phyloP scores from a whole-genome alignment of 2,329 filamentous ascomycete species.

The Sporothrix phasma region DNA sequence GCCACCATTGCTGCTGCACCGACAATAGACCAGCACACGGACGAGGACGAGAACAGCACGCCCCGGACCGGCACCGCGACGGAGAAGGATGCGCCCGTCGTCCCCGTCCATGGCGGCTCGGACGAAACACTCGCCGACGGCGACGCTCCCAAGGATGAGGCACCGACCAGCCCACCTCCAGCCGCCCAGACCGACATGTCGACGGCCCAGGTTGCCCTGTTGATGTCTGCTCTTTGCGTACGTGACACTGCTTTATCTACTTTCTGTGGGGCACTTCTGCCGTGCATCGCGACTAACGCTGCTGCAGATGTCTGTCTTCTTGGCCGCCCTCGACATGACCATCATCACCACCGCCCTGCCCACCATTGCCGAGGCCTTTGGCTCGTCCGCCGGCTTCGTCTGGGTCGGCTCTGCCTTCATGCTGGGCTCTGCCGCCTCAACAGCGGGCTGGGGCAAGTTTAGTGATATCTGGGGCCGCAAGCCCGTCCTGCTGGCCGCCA shows the following conservation, averaged over 20 bases:
- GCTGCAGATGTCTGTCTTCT: conserved; percentile 31
- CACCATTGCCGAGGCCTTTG: conserved; percentile 52
- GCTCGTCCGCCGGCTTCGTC: conserved; percentile 59
- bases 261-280: not conserved
- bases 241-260: not conserved
- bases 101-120: not conserved
- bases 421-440: conserved; percentile 56
- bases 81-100: not conserved
- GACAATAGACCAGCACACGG: not conserved
- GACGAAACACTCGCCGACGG: not conserved
- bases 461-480: conserved; percentile 51
- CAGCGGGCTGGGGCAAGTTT: conserved; percentile 60
- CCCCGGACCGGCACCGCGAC: not conserved
- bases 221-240: conserved; percentile 17
- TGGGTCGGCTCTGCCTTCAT: conserved; percentile 72
- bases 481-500: conserved; percentile 41
- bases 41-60: conserved; percentile 4
- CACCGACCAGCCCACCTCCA: not conserved
- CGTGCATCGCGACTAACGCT: not conserved
- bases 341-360: conserved; percentile 59
- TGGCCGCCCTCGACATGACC: conserved; percentile 47
- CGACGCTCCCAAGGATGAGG: not conserved
- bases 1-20: not conserved
- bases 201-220: conserved; percentile 4
- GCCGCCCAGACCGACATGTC: not conserved